Conservation (phyloP, 225 moss, liverwort and hornwort genomes). For the Thuidium tamariscinum region DNA sequence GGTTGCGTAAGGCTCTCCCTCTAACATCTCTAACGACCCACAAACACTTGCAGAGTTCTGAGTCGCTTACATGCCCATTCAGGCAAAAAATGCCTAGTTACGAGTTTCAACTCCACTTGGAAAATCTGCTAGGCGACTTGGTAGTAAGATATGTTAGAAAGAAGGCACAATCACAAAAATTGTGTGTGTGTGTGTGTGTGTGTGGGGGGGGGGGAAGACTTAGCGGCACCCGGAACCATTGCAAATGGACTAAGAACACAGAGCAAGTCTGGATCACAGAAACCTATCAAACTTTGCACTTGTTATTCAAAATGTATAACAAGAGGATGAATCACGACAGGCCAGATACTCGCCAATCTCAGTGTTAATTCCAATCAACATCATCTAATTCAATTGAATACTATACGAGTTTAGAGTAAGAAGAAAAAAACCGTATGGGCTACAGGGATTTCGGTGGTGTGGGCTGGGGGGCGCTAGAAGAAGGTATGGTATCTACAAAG, state of each 20-base stretch:
- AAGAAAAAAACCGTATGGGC: not conserved
- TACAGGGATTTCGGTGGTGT: slow-evolving; percentile 27
- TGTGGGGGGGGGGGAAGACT: not conserved
- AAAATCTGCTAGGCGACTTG: not conserved
- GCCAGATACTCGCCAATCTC: not conserved
- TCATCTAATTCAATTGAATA: slow-evolving; percentile 21
- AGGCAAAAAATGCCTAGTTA: not conserved
- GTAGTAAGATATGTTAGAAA: not conserved
- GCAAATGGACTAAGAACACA: not conserved
- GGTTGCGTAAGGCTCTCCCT: not conserved
- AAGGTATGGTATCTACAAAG: slow-evolving; percentile 45
- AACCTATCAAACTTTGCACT: slow-evolving; percentile 12
- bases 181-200: not conserved
- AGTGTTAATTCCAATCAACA: slow-evolving; percentile 5
- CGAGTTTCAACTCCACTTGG: not conserved
- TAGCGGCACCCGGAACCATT: not conserved
- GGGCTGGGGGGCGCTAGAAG: slow-evolving; percentile 18
- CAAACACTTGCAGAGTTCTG: not conserved
- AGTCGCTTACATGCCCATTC: not conserved
- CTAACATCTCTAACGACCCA: not conserved
- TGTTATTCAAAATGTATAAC: slow-evolving; percentile 41
- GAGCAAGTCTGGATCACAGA: not conserved
- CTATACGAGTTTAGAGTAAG: slow-evolving; percentile 8
- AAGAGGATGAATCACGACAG: slow-evolving; percentile 30
- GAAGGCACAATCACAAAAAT: not conserved